phyloP scores from a whole-genome alignment of 1,139 yeast genomes.

The Wickerhamiella pararugosa region DNA sequence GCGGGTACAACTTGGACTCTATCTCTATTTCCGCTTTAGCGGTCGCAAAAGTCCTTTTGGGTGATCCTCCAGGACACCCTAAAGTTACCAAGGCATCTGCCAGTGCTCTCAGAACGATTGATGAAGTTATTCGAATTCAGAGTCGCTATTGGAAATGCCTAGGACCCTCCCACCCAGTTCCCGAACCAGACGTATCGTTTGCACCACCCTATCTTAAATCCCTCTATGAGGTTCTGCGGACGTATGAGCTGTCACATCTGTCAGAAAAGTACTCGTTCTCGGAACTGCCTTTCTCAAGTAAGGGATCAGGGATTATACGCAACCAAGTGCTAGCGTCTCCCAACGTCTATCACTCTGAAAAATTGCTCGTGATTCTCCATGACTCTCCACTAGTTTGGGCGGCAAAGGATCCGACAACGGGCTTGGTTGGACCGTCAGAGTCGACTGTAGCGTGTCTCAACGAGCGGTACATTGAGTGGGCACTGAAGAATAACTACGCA shows the following conservation, averaged over 20 bases:
- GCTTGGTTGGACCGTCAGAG: slow-evolving; percentile 57
- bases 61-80: slow-evolving; percentile 85
- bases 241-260: slow-evolving; percentile 47
- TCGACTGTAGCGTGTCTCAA: slow-evolving; percentile 48
- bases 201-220: slow-evolving; percentile 5
- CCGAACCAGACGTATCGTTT: neutral
- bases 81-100: slow-evolving; percentile 42
- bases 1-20: slow-evolving; percentile 89
- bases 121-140: slow-evolving; percentile 67
- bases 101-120: slow-evolving; percentile 62
- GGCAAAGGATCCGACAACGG: slow-evolving; percentile 62
- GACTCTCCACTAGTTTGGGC: slow-evolving; percentile 96
- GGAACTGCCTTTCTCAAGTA: slow-evolving; percentile 49
- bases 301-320: slow-evolving; percentile 30
- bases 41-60: slow-evolving; percentile 79
- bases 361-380: slow-evolving; percentile 59
- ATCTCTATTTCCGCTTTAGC: slow-evolving; percentile 84
- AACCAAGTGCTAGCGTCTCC: slow-evolving; percentile 70
- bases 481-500: slow-evolving; percentile 45
- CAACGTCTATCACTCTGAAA: slow-evolving; percentile 46
- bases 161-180: slow-evolving; percentile 21
- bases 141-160: slow-evolving; percentile 81
- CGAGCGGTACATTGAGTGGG: slow-evolving; percentile 44
- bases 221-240: slow-evolving; percentile 49
- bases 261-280: slow-evolving; percentile 45